Evolutionary conservation across 805 yeast genomes (phyloP).

Genomic region (Kuraishia capsulata): DNA sequence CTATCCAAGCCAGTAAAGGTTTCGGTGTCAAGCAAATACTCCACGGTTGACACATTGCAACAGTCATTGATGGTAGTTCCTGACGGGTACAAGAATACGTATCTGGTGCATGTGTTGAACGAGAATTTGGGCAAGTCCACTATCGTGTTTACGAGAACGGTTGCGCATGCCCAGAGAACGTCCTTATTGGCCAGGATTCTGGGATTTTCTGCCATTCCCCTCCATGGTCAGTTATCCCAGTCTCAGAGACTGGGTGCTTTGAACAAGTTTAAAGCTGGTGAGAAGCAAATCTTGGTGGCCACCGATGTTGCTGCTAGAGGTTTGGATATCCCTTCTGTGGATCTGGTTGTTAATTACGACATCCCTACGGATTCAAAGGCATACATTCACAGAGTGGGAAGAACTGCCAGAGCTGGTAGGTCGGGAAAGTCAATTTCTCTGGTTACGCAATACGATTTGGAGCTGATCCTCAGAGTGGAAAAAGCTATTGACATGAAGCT

Average conservation of each 20-base stretch:
- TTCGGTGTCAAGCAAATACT: slow-evolving; percentile 79
- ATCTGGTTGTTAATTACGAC: slow-evolving; percentile 83
- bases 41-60: slow-evolving; percentile 88
- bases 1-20: slow-evolving; percentile 82
- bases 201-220: slow-evolving; percentile 85
- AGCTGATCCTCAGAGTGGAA: slow-evolving; percentile 80
- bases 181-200: slow-evolving; percentile 71
- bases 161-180: slow-evolving; percentile 90
- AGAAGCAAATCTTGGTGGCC: slow-evolving; percentile 61
- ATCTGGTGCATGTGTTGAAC: slow-evolving; percentile 70
- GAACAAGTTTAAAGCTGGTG: slow-evolving; percentile 70
- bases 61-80: slow-evolving; percentile 89
- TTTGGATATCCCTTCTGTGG: slow-evolving; percentile 89
- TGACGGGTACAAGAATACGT: slow-evolving; percentile 87
- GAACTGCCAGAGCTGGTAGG: slow-evolving; percentile 94
- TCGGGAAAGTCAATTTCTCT: slow-evolving; percentile 81
- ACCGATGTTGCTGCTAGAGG: slow-evolving; percentile 97
- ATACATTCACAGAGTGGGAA: slow-evolving; percentile 93
- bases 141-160: slow-evolving; percentile 87
- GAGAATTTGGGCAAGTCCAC: slow-evolving; percentile 79
- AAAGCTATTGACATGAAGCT: slow-evolving; percentile 75
- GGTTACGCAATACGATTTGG: slow-evolving; percentile 92
- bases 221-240: slow-evolving; percentile 88
- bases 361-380: slow-evolving; percentile 96
- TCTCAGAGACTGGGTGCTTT: slow-evolving; percentile 77